phyloP scores from a whole-genome alignment of 1,284 basidiomycete species.

The Irpex lacteus region DNA sequence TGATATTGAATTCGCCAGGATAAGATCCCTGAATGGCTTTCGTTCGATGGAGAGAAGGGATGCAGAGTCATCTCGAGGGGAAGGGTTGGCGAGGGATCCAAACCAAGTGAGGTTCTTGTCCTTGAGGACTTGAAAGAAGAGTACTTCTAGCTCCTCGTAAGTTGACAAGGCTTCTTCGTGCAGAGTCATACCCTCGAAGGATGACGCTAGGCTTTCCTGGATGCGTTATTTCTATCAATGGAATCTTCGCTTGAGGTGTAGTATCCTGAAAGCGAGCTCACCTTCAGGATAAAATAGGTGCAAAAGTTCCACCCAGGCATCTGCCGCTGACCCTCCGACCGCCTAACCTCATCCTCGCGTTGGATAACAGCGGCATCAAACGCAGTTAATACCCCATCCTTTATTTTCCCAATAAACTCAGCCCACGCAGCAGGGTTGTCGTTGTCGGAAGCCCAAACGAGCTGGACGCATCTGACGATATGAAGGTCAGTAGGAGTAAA shows the following conservation, averaged over 20 bases:
- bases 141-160: slow-evolving; percentile 89
- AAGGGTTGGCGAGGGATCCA: slow-evolving; percentile 72
- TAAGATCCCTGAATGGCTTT: slow-evolving; percentile 88
- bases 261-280: slow-evolving; percentile 24
- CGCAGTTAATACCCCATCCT: slow-evolving; percentile 81
- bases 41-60: slow-evolving; percentile 78
- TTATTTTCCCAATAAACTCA: slow-evolving; percentile 86
- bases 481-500: no score
- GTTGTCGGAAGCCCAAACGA: slow-evolving; percentile 64
- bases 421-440: slow-evolving; percentile 86
- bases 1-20: slow-evolving; percentile 88
- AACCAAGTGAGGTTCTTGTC: slow-evolving; percentile 92
- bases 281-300: slow-evolving; percentile 94
- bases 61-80: slow-evolving; percentile 75
- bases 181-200: slow-evolving; percentile 88
- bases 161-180: slow-evolving; percentile 87
- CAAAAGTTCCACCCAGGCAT: slow-evolving; percentile 98
- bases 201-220: slow-evolving; percentile 91
- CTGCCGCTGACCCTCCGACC: slow-evolving; percentile 81
- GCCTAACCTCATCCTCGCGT: slow-evolving; percentile 84
- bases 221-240: no score
- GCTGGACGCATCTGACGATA: slow-evolving; percentile 68
- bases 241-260: no score
- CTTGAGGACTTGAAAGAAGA: slow-evolving; percentile 76
- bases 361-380: slow-evolving; percentile 80